phyloP scores from a whole-genome alignment of 768 basidiomycete genomes.

The Lactarius hengduanensis region DNA sequence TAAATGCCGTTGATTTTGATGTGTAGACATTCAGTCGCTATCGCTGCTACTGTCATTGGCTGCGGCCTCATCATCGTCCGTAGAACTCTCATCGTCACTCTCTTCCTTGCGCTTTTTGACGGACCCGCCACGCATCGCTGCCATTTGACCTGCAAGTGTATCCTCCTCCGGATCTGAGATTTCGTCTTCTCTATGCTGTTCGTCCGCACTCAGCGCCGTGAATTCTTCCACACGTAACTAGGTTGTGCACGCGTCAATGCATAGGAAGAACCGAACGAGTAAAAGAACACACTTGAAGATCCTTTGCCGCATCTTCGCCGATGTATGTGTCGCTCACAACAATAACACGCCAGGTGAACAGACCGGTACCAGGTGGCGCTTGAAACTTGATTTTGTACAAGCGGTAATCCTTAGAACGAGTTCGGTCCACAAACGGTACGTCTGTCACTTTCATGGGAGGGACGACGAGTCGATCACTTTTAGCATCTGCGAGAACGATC shows the following conservation, averaged over 20 bases:
- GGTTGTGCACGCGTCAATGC: slow-evolving; percentile 10
- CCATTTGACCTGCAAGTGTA: slow-evolving; percentile 95
- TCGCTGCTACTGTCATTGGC: slow-evolving; percentile 54
- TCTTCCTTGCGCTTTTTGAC: slow-evolving; percentile 64
- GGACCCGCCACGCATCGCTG: slow-evolving; percentile 83
- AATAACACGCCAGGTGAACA: slow-evolving; percentile 87
- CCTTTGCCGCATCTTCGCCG: slow-evolving; percentile 69
- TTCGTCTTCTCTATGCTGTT: slow-evolving; percentile 75
- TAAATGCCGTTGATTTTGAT: slow-evolving; percentile 11
- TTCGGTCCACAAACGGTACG: slow-evolving; percentile 60
- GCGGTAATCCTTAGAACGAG: slow-evolving; percentile 59
- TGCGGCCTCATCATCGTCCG: slow-evolving; percentile 50
- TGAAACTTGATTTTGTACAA: slow-evolving; percentile 94
- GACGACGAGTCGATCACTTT: slow-evolving; percentile 79
- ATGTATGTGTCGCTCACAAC: slow-evolving; percentile 87
- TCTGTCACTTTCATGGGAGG: slow-evolving; percentile 82
- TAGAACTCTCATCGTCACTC: slow-evolving; percentile 54
- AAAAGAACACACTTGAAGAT: slow-evolving; percentile 61
- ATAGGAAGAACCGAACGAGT: not conserved
- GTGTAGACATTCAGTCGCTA: slow-evolving; percentile 40
- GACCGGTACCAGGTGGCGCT: slow-evolving; percentile 78
- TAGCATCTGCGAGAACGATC: slow-evolving; percentile 86
- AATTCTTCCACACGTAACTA: slow-evolving; percentile 85
- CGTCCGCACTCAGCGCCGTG: slow-evolving; percentile 54
- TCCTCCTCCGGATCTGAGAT: slow-evolving; percentile 99